Base-by-base conservation (phyloP, 805 yeast genomes). In the Grigorovia jiainica region DNA sequence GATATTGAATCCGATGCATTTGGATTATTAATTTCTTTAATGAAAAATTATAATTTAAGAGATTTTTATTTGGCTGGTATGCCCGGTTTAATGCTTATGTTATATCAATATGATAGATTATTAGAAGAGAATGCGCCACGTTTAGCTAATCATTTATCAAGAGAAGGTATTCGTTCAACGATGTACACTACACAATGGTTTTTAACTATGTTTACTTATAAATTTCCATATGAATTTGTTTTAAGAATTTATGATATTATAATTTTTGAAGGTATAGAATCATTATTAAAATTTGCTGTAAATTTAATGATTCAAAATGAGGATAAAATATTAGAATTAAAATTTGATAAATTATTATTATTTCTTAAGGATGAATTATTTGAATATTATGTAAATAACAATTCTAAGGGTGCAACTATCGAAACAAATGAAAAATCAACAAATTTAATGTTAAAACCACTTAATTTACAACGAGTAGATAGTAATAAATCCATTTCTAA, bases 171-270 rank as follows among this genome's bases (percentile, higher is more conserved):
- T 19, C 75, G 81, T 46, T 83, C 95, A 3, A 82, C 95, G 18
- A 90, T 90, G 97, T 92, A 86, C 67, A 97, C 97, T 0, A 80
- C 95, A 2, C 97, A 92, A 63, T 92, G 98, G 98, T 90, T 92
- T 56, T 71, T 92, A 52, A 92, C 97, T 0, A 73, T 92, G 49
- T 92, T 92, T 64, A 95, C 95, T 6, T 92, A 92, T 67, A 87
- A 87, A 58, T 90, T 92, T 60, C 97, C 98, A 13, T 67, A 89
- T 39, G 84, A 79, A 43, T 81, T 90, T 57, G 97, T 92, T 19
- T 65, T 87, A 48, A 71, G 97, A 47, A 85, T 92, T 33, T 86
- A 76, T 60, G 98, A 92, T 64, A 75, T 86, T 46, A 78, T 92
- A 7, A 78, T 92, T 40, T 81, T 94, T 7, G 96, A 92, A 65